A percentile compares a stretch with the other conserved stretches of the same genome.
These are phyloP conservation scores for Solanum hybrid DNA, from an alignment of 305 asterid species.

Conservation along the genomic window DNA sequence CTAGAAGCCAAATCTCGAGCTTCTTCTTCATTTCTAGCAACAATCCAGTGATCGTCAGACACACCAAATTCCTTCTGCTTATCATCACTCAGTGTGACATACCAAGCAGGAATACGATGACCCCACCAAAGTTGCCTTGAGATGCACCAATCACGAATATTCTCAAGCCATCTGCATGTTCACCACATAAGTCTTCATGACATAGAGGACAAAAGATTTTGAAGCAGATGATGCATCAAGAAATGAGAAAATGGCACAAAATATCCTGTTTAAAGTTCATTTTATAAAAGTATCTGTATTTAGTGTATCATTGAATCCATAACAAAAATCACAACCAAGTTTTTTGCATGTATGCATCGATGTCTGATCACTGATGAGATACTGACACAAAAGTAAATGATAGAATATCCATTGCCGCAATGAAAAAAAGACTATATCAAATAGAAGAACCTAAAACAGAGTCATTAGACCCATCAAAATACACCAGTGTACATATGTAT, in stretches of 20 bases:
- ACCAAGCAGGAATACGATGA: conserved; percentile 93
- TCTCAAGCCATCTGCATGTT: conserved; percentile 85
- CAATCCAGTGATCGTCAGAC: conserved; percentile 65
- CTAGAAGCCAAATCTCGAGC: conserved; percentile 55
- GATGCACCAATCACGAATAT: conserved; percentile 94
- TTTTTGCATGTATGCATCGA: not conserved
- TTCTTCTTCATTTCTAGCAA: conserved; percentile 64
- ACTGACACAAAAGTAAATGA: not conserved
- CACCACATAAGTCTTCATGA: not conserved
- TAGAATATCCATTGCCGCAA: not conserved
- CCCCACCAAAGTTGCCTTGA: conserved; percentile 99
- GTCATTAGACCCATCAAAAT: not conserved
- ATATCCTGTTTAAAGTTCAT: not conserved
- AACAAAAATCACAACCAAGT: not conserved
- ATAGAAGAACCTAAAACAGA: not conserved
- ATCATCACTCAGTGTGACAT: conserved; percentile 60
- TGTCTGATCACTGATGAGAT: not conserved
- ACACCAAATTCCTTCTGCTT: conserved; percentile 59
- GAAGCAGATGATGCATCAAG: not conserved
- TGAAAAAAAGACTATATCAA: not conserved
- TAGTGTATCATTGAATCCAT: not conserved
- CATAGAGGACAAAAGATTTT: not conserved
- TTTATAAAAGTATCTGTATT: not conserved
- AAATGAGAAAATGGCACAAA: conserved; percentile 8
- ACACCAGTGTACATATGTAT: not conserved